These are phyloP conservation scores for Agaricus sinodeliciosus DNA, from an alignment of 768 basidiomycete genomes.

Conservation along the genomic window DNA sequence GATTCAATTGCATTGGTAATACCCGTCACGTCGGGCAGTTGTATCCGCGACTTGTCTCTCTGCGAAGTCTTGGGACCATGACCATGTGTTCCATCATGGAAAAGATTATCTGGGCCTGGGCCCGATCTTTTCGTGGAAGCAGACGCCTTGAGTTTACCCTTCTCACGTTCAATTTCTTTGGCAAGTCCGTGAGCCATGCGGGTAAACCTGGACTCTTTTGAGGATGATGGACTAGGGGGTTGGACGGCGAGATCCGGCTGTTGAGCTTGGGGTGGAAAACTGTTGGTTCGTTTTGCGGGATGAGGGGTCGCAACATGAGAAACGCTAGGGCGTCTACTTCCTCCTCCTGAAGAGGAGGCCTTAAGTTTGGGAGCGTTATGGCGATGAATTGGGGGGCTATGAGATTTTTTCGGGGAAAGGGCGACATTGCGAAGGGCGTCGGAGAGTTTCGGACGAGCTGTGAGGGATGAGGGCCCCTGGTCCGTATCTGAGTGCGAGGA, in stretches of 20 bases:
- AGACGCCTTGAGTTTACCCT: slow-evolving; percentile 6
- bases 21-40: slow-evolving; percentile 80
- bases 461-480: slow-evolving; percentile 25
- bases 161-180: slow-evolving; percentile 45
- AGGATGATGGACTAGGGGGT: slow-evolving; percentile 52
- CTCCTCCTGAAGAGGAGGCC: slow-evolving; percentile 6
- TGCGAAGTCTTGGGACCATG: slow-evolving; percentile 9
- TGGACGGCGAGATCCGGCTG: slow-evolving; percentile 49
- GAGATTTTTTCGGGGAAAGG: slow-evolving; percentile 74
- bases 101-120: slow-evolving; percentile 25
- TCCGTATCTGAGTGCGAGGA: slow-evolving; percentile 49
- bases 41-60: slow-evolving; percentile 32
- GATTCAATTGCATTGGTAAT: slow-evolving; percentile 73
- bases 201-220: slow-evolving; percentile 49
- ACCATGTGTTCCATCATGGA: slow-evolving; percentile 27
- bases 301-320: slow-evolving; percentile 26
- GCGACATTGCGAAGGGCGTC: slow-evolving; percentile 66
- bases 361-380: slow-evolving; percentile 14
- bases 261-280: slow-evolving; percentile 20
- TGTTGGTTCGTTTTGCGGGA: slow-evolving; percentile 22
- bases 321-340: neutral
- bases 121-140: neutral
- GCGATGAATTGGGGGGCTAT: slow-evolving; percentile 30
- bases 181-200: slow-evolving; percentile 50
- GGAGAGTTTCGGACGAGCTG: slow-evolving; percentile 50